These are phyloP conservation scores for Mycena crocata DNA, from an alignment of 768 basidiomycete genomes.

Conservation along the genomic window DNA sequence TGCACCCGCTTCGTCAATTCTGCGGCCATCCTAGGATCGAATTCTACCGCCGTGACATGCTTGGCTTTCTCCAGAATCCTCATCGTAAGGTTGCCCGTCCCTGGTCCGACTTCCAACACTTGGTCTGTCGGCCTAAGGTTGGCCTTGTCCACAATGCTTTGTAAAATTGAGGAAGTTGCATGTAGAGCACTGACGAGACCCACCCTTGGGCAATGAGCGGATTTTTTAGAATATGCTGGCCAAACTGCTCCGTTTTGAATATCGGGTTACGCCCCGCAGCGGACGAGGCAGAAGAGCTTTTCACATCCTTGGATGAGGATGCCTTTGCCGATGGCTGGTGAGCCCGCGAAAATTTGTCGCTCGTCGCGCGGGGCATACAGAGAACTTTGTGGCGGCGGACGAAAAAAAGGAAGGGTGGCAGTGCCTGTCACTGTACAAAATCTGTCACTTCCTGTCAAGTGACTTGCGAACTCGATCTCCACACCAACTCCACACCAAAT, in stretches of 20 bases:
- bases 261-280: conserved; percentile 82
- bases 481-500: conserved; percentile 64
- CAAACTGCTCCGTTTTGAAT: conserved; percentile 95
- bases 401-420: conserved; percentile 5
- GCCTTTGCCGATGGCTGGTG: conserved; percentile 73
- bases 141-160: conserved; percentile 67
- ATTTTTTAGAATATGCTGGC: conserved; percentile 98
- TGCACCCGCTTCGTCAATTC: conserved; percentile 97
- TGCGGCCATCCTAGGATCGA: conserved; percentile 99
- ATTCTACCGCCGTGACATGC: conserved; percentile 93
- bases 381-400: too few relatives aligned
- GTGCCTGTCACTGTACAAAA: background rate
- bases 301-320: conserved; percentile 49
- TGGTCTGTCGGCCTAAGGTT: conserved; percentile 94
- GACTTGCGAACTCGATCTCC: conserved; percentile 51
- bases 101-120: conserved; percentile 97
- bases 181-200: conserved; percentile 36
- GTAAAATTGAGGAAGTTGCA: background rate
- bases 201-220: conserved; percentile 91
- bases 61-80: conserved; percentile 94
- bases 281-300: conserved; percentile 49
- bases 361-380: conserved; percentile 90
- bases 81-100: conserved; percentile 96
- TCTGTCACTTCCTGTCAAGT: too few relatives aligned
- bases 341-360: conserved; percentile 75